A percentile compares a stretch with the other conserved stretches of the same genome.
Evolutionary conservation across 176 grass and related monocot genomes (phyloP).

Genomic region (Chloris gayana): DNA sequence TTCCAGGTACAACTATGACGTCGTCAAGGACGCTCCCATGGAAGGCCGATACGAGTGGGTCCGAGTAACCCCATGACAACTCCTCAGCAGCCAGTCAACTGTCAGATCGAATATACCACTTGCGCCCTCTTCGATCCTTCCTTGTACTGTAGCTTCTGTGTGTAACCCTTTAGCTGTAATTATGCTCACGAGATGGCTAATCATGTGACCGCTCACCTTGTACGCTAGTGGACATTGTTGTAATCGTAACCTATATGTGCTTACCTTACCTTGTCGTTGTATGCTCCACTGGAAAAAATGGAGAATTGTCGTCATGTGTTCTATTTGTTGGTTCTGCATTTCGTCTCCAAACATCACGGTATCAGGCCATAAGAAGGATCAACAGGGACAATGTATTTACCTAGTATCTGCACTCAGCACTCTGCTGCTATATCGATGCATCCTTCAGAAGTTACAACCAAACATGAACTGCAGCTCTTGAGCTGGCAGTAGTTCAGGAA

Average conservation of each 20-base stretch:
- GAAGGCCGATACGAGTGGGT: constrained; percentile 59
- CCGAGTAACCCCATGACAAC: constrained; percentile 35
- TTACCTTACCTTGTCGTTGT: neutral
- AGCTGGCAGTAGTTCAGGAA: no score
- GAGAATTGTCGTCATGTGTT: neutral
- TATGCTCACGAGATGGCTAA: constrained; percentile 34
- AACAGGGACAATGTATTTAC: neutral
- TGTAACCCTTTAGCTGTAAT: constrained; percentile 9
- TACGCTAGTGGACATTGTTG: neutral
- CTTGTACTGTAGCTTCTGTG: neutral
- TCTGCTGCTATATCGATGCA: neutral
- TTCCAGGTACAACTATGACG: constrained; percentile 69
- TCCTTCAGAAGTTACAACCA: neutral
- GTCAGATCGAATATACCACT: constrained; percentile 28
- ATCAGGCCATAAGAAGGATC: neutral
- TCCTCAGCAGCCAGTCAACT: constrained; percentile 37
- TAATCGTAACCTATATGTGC: neutral
- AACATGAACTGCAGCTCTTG: no score
- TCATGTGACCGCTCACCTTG: constrained; percentile 30
- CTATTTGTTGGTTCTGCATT: neutral
- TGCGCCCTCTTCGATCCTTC: constrained; percentile 15
- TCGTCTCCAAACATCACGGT: neutral
- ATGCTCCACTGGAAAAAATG: neutral
- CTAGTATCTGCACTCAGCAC: neutral
- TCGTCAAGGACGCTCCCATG: constrained; percentile 54